phyloP scores from a whole-genome alignment of 2,329 filamentous ascomycete species.

The Diaporthe batatas region DNA sequence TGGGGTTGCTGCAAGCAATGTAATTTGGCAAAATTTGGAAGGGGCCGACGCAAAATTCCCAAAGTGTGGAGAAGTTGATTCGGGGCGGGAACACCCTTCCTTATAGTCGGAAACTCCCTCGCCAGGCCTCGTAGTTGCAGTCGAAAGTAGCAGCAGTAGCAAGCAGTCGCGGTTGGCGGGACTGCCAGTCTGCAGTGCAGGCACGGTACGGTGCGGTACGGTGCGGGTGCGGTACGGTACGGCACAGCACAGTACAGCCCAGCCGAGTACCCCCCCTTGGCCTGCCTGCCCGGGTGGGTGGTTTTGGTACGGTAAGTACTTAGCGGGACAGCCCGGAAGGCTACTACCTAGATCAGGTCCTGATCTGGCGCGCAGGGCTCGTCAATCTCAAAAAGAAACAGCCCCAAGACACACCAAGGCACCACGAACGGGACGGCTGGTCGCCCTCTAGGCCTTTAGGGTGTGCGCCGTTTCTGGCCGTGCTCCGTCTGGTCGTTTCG shows the following conservation, averaged over 20 bases:
- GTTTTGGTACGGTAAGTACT: constrained; percentile 33
- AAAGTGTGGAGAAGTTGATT: constrained; percentile 41
- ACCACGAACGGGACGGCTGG: constrained; percentile 21
- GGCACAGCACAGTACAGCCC: constrained; percentile 1
- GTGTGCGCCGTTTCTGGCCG: constrained; percentile 26
- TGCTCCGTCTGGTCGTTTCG: neutral
- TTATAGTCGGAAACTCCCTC: constrained; percentile 34
- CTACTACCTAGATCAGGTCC: constrained; percentile 28
- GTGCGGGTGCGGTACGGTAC: constrained; percentile 16
- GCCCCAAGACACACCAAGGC: constrained; percentile 28
- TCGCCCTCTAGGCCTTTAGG: constrained; percentile 22
- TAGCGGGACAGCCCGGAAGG: constrained; percentile 38
- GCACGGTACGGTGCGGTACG: constrained; percentile 22
- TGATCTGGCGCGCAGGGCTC: constrained; percentile 24
- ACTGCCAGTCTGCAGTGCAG: constrained; percentile 28
- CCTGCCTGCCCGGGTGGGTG: constrained; percentile 27
- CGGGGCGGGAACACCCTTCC: constrained; percentile 39
- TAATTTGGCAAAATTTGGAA: constrained; percentile 36
- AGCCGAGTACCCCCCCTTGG: neutral
- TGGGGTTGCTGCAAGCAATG: constrained; percentile 34
- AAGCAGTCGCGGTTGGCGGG: constrained; percentile 7
- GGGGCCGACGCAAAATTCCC: constrained; percentile 37
- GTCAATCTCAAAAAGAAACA: constrained; percentile 33
- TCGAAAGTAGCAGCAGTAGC: constrained; percentile 2
- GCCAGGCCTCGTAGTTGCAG: constrained; percentile 25